Evolutionary conservation across 2,329 filamentous ascomycete genomes (phyloP), one percentile per base, ranked within the genome.

Genomic region (Alternaria sp.): DNA sequence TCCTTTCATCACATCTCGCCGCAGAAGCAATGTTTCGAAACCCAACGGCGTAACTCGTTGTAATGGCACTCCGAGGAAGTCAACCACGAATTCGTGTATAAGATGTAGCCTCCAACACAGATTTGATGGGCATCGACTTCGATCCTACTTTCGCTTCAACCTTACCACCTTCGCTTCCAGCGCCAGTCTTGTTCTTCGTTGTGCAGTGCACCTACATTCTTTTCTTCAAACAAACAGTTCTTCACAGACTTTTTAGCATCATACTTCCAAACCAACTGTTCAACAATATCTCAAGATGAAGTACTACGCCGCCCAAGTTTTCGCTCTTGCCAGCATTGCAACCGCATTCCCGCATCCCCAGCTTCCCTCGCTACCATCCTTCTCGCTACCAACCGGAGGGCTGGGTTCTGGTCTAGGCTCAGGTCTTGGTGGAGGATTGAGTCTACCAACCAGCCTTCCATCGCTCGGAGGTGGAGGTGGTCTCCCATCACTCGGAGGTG

Each of bases 201-300:
- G 68, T 72, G 68, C 65, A 60, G 68, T 62, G 66, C 65, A 69
- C 68, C 14, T 46, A 61, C 64, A 22, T 67, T 70, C 66, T 46
- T 66, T 51, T 38, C 4, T 5, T 8, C 46, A 25, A 27, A 38
- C 32, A 9, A 22, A 32, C 20, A 7, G 53, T 4, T 18, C 22
- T 49, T 30, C 12, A 36, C 27, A 12, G 10, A 48, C 22, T 3
- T 41, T 10, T 40, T 7, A 20, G 18, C 22, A 28, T 27, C 25
- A 27, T 27, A 28, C 18, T 4, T 18, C 11, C 27, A 1, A 12
- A 11, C 8, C 36, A 12, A 43, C 36, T 7, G 9, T 48, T 4
- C 9, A 48, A 11, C 5, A 7, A 5, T 6, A 27, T 5, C 4
- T 28, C 60, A 69, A 66, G n/a, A 76, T 75, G 74, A 76, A 70